phyloP scores from a whole-genome alignment of 164 flowering plant genomes.

The Aristolochia fimbriata region DNA sequence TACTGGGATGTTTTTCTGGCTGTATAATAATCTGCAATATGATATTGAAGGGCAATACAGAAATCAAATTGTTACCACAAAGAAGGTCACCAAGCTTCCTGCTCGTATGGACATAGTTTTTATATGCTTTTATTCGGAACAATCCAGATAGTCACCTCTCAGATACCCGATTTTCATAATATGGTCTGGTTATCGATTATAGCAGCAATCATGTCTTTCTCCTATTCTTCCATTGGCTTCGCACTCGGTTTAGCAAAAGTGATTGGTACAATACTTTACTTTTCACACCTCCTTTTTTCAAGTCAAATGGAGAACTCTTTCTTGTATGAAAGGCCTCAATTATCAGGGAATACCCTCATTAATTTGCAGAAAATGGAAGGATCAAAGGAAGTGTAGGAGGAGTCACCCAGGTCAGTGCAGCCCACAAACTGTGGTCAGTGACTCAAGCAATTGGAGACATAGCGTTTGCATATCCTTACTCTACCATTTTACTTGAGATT shows the following conservation, averaged over 20 bases:
- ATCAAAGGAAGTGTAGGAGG: conserved; percentile 50
- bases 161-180: conserved; percentile 22
- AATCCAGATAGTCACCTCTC: conserved; percentile 14
- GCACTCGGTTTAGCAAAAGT: conserved; percentile 28
- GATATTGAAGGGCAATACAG: conserved; percentile 37
- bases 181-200: conserved; percentile 21
- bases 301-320: too few relatives aligned
- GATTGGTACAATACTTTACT: conserved; percentile 14
- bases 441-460: conserved; percentile 76
- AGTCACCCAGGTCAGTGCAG: conserved; percentile 20
- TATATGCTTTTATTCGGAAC: conserved; percentile 51
- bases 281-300: too few relatives aligned
- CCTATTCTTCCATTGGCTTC: conserved; percentile 21
- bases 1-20: too few relatives aligned
- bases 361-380: conserved; percentile 44
- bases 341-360: too few relatives aligned
- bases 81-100: conserved; percentile 31
- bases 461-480: conserved; percentile 71
- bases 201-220: conserved; percentile 26
- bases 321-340: too few relatives aligned
- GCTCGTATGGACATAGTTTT: conserved; percentile 24
- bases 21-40: background rate
- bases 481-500: conserved; percentile 58
- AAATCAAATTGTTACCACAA: conserved; percentile 46
- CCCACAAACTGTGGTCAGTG: conserved; percentile 36